Evolutionary conservation across 306 rosid genomes (phyloP).

Genomic region (Quercus wislizeni): DNA sequence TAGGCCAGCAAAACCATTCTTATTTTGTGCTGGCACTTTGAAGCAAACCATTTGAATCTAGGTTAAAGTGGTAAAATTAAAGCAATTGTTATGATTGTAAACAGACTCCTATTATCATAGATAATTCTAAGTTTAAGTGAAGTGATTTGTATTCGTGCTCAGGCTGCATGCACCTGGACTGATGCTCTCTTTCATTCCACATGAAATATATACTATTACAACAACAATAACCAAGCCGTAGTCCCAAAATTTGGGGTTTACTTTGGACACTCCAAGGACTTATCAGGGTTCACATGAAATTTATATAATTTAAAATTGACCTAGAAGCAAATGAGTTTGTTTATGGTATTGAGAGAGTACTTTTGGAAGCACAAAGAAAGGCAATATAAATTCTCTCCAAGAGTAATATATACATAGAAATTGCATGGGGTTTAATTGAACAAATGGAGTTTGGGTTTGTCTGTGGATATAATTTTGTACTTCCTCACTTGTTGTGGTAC

Average conservation of each 20-base stretch:
- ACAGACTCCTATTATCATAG: not conserved
- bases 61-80: not conserved
- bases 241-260: no score
- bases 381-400: not conserved
- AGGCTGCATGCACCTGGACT: not conserved
- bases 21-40: not conserved
- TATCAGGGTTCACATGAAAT: no score
- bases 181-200: not conserved
- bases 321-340: not conserved
- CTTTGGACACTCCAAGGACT: no score
- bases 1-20: not conserved
- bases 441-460: not conserved
- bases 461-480: not conserved
- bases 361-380: not conserved
- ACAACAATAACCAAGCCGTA: no score
- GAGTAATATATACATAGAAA: not conserved
- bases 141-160: not conserved
- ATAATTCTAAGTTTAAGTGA: not conserved
- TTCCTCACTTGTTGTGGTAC: not conserved
- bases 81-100: not conserved
- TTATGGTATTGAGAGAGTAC: not conserved
- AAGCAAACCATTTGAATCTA: not conserved
- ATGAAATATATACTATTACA: not conserved
- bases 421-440: not conserved
- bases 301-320: not conserved